Base-by-base conservation (phyloP, 2,329 filamentous ascomycete species). In the Sordariomycetes sp. region DNA sequence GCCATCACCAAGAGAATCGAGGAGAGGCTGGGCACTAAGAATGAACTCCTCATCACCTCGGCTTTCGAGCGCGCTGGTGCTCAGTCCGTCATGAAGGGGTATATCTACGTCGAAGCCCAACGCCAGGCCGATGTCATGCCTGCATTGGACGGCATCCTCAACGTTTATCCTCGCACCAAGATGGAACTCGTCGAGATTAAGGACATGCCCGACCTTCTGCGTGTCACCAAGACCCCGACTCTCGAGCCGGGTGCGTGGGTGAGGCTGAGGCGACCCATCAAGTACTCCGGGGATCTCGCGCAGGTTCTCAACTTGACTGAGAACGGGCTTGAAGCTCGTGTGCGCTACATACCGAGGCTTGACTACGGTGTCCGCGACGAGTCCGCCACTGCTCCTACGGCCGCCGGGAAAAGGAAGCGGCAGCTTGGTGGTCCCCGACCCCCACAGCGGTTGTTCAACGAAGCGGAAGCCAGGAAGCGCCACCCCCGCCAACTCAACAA, bases 181-280 rank as follows among this genome's bases (percentile, higher is more conserved):
- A 87, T 94, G 74, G 83, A 92, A 52, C 77, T 97, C 56, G 90
- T 99, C 50, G 90, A 94, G 54, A 91, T 97, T 66, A 96, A 96
- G 71, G 94, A 99, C 72, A 96, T 97, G 86, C 93, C 94, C 1
- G 94, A 97, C 72, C 81, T 99, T n/a, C 79, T 99, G 20, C 85
- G 91, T 56, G 90, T 96, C 32, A 86, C 85, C 61, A 96, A 96
- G 75, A 93, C 88, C 2, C 89, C 91, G 54, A 85, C 86, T 28
- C 77, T 99, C 37, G 85, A 94, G 65, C 88, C 88, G 11, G 93
- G 93, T 62, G 90, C 90, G 43, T 99, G 94, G 81, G 93, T 97
- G 56, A 90, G 94, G 62, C 85, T 97, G 62, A 87, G 85, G 69
- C 83, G 89, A 58, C 86, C 85, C 2, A 80, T 86, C 52, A 88